Base-by-base conservation (phyloP, 306 rosid species). In the Ziziphus jujuba region DNA sequence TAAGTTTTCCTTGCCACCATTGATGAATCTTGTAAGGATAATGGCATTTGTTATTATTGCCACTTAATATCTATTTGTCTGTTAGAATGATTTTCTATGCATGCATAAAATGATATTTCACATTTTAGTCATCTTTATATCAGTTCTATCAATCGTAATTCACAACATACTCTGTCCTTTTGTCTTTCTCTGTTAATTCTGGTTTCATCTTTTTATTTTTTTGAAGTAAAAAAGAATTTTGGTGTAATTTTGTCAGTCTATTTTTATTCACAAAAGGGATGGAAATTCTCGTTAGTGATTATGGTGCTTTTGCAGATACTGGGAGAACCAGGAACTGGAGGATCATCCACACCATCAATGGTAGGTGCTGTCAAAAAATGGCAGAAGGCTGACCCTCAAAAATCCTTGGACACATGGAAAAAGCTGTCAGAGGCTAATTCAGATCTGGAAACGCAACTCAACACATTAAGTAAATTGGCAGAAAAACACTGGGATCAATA, bases 321-420 rank as follows among this genome's bases (percentile, higher is more conserved):
- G 61, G 99, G 99, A 75, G 99, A 93, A 79, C 97, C 99, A 48
- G 99, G 99, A 70, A 80, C 74, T 50, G 99, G 99, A 71, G 99
- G 99, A 60, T 93, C 97, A 48, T 93, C 95, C 74, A 93, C 99
- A 2, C 96, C 95, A 67, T 93, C 99, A 56, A 93, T 93, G 99
- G 97, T 93, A 55, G 97, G 97, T 75, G 87, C 96, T 54, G 97
- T 93, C 16, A 93, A 88, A 74, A 90, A 85, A 74, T 93, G 99
- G 99, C 99, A 90, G 73, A 90, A 90, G 78, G 75, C 92, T 36
- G 90, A 90, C 75, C 87, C 96, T 74, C 75, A 80, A 67, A 82
- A 77, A 73, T 82, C 96, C 38, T 54, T 73, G 72, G 96, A 88
- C 50, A 86, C 89, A n/a, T 87, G 97, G 96, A 83, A 61, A 83